Base-by-base conservation (phyloP, 2,329 filamentous ascomycete genomes). In the Periconia macrospinosa region DNA sequence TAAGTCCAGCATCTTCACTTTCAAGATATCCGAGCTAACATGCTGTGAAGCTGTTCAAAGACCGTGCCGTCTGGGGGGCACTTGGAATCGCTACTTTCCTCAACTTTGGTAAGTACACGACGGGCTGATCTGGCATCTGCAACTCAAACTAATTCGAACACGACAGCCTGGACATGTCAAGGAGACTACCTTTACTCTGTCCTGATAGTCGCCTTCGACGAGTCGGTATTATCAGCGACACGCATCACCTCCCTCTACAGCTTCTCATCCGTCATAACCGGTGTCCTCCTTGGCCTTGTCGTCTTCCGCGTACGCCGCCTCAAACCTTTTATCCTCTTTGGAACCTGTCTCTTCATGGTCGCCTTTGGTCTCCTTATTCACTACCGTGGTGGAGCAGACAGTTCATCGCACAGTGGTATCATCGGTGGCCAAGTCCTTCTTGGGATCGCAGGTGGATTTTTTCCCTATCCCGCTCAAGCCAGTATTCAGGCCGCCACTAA, bases 161-260 rank as follows among this genome's bases (percentile, higher is more conserved):
- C 20, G 13, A 11, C 45, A 50, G 61, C 63, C 17, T 88, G 84
- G 84, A 81, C 81, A 55, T 78, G 87, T 70, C 86, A 88, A 68
- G 83, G 81, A 19, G 82, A 87, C 63, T 88, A 82, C 67, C 78
- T 89, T 2, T 88, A 81, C 72, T 86, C 85, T 0, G 81, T 88
- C 1, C 79, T 88, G 1, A 67, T 81, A 11, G 82, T 88, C 17
- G 80, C 79, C 35, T 88, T 88, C 61, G 77, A 86, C 67, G 84
- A 87, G 57, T 81, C 77, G 47, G 68, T 83, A 58, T 76, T 74
- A 47, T 76, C 75, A 9, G 85, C 86, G 2, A 86, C 83, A 0
- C 81, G 85, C 15, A 81, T 88, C 55, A 75, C 77, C 0, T 83
- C 82, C 0, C 76, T 88, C 1, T 89, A 87, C 77, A 80, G 76